Percentiles rank a stretch among this genome's conserved stretches.
Conservation (phyloP, 78 protist genomes). For the Planoprotostelium fungivorum region DNA sequence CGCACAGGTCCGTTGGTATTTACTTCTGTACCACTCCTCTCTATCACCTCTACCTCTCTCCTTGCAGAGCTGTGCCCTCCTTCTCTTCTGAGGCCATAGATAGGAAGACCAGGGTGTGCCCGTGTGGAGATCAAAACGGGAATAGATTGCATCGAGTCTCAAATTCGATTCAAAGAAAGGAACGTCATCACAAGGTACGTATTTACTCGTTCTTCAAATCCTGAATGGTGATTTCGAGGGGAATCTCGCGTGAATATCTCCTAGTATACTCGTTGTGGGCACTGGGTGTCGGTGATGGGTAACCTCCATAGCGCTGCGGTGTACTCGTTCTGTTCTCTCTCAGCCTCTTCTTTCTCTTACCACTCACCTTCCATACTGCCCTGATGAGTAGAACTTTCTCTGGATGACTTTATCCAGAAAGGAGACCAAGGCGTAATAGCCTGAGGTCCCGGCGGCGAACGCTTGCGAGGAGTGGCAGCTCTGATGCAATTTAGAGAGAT, state of each 20-base stretch:
- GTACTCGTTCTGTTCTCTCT: not conserved
- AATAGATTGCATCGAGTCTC: too few relatives aligned
- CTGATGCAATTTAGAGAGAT: not conserved
- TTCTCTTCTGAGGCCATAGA: too few relatives aligned
- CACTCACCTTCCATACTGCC: too few relatives aligned
- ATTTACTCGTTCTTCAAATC: not conserved
- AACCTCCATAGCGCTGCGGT: not conserved
- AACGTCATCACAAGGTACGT: too few relatives aligned
- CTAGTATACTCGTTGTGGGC: not conserved
- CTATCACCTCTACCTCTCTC: too few relatives aligned
- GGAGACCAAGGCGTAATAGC: not conserved
- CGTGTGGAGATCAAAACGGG: too few relatives aligned
- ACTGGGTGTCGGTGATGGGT: not conserved
- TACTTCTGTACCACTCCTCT: too few relatives aligned
- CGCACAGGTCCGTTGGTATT: too few relatives aligned
- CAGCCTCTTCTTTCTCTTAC: too few relatives aligned
- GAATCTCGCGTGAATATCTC: not conserved
- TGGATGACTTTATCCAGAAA: not conserved
- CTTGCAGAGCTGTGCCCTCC: too few relatives aligned
- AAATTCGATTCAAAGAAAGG: too few relatives aligned
- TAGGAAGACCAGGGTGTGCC: too few relatives aligned
- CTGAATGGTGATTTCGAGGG: not conserved
- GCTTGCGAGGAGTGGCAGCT: not conserved
- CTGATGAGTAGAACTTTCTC: not conserved
- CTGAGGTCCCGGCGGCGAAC: not conserved